Evolutionary conservation across 2,329 filamentous ascomycete genomes (phyloP), one percentile per base, ranked within the genome.

Genomic region (Cytospora chrysosperma): DNA sequence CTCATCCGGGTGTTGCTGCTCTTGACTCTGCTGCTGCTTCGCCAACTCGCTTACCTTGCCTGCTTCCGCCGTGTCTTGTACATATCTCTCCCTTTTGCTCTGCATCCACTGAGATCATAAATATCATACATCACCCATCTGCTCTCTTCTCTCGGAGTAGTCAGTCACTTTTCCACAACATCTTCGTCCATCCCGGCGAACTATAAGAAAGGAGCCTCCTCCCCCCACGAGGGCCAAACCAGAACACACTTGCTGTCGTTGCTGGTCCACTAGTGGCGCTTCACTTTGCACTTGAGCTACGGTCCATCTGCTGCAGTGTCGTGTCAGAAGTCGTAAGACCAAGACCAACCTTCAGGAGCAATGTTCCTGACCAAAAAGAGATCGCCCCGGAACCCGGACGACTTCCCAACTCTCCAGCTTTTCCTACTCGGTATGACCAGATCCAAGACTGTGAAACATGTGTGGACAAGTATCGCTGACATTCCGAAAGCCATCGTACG

Each of bases 391-490:
- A 83, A 89, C 76, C 83, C 86, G 69, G 84, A 92, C 78, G 86
- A 86, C 71, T 97, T 97, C 72, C 93, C 93, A 4, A 86, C 90
- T 9, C 78, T 87, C 27, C 93, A 97, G 75, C 86, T 97, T 28
- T 93, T 94, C 70, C 78, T 97, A 21, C 84, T 97, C 69, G 91
- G 92, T 96, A 80, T 72, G 87, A 79, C 37, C 47, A 40, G 40
- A 63, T 21, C 43, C 60, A 30, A 7, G 1, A 24, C 15, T 17
- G 15, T 27, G 26, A n/a, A n/a, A n/a, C 30, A 3, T n/a, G 43
- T 9, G 32, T 34, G 32, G 13, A 12, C 3, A 15, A 10, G 32
- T 51, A 10, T 17, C 13, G 40, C 56, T 61, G 19, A 62, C 59
- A 34, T 12, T 27, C 21, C 3, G 26, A 30, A 70, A 96, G 93